These are phyloP conservation scores for Globisporangium polare DNA, from an alignment of 352 stramenopile genomes.

Conservation along the genomic window DNA sequence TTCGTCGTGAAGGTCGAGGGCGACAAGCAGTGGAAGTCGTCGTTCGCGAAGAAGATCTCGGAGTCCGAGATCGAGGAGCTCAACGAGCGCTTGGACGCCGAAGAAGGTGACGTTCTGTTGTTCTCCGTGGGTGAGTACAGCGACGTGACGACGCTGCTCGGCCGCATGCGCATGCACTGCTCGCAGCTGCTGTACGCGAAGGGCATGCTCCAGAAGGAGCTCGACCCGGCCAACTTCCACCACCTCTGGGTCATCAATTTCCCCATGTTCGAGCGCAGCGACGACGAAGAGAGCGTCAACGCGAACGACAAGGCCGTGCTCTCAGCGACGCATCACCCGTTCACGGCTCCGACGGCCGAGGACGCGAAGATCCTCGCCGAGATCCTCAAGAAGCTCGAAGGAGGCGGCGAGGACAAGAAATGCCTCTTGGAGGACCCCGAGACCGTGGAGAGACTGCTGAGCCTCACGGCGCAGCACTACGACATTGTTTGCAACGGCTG, in stretches of 20 bases:
- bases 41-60: slow-evolving; percentile 58
- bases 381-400: slow-evolving; percentile 24
- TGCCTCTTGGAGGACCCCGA: slow-evolving; percentile 47
- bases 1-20: slow-evolving; percentile 66
- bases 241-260: slow-evolving; percentile 87
- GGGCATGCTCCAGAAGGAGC: slow-evolving; percentile 53
- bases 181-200: slow-evolving; percentile 58
- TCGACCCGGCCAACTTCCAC: slow-evolving; percentile 67
- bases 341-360: slow-evolving; percentile 65
- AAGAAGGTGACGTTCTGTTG: slow-evolving; percentile 68
- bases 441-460: slow-evolving; percentile 49
- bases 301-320: slow-evolving; percentile 33
- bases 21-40: slow-evolving; percentile 67
- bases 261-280: slow-evolving; percentile 80
- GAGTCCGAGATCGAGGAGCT: slow-evolving; percentile 41
- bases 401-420: slow-evolving; percentile 17
- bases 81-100: slow-evolving; percentile 40
- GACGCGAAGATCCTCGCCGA: slow-evolving; percentile 41
- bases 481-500: slow-evolving; percentile 88
- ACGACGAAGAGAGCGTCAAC: slow-evolving; percentile 38
- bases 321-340: slow-evolving; percentile 83
- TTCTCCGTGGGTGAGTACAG: slow-evolving; percentile 58
- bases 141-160: slow-evolving; percentile 51
- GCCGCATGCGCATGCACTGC: slow-evolving; percentile 61
- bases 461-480: slow-evolving; percentile 77